These are phyloP conservation scores for Geosmithia putterillii DNA, from an alignment of 2,329 filamentous ascomycete genomes.

Conservation along the genomic window DNA sequence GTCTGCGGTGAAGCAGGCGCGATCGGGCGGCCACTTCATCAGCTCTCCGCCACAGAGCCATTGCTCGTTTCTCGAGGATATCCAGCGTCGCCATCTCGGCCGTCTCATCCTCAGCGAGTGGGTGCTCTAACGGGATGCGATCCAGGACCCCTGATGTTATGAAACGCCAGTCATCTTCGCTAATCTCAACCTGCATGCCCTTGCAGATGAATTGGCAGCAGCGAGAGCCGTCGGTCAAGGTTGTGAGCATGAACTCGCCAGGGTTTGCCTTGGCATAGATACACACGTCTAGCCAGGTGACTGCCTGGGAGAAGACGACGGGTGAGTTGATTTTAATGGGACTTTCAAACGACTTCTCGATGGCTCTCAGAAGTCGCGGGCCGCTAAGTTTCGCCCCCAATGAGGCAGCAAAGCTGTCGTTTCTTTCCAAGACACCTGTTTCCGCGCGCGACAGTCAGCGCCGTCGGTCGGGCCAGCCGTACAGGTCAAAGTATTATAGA, in stretches of 20 bases:
- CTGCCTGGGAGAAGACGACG: constrained; percentile 46
- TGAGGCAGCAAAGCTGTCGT: constrained; percentile 78
- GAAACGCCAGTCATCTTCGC: constrained; percentile 76
- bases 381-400: constrained; percentile 74
- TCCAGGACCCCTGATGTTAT: constrained; percentile 76
- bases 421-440: constrained; percentile 62
- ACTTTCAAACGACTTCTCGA: constrained; percentile 77
- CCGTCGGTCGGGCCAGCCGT: constrained; percentile 3
- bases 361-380: constrained; percentile 72
- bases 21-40: constrained; percentile 55
- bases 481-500: background rate
- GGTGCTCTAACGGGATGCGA: constrained; percentile 64
- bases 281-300: constrained; percentile 79
- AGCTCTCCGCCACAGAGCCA: constrained; percentile 66
- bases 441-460: background rate
- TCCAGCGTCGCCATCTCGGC: constrained; percentile 76
- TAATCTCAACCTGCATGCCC: constrained; percentile 71
- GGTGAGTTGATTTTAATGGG: constrained; percentile 45
- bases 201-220: constrained; percentile 76
- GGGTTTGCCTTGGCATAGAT: constrained; percentile 73
- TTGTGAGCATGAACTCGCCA: constrained; percentile 61
- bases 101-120: constrained; percentile 74
- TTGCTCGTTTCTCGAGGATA: constrained; percentile 68
- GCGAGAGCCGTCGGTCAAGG: constrained; percentile 54
- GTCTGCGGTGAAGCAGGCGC: constrained; percentile 67